A percentile compares a stretch with the other conserved stretches of the same genome.
phyloP scores from a whole-genome alignment of 2,329 filamentous ascomycete species.

The Fusarium oligoseptatum region DNA sequence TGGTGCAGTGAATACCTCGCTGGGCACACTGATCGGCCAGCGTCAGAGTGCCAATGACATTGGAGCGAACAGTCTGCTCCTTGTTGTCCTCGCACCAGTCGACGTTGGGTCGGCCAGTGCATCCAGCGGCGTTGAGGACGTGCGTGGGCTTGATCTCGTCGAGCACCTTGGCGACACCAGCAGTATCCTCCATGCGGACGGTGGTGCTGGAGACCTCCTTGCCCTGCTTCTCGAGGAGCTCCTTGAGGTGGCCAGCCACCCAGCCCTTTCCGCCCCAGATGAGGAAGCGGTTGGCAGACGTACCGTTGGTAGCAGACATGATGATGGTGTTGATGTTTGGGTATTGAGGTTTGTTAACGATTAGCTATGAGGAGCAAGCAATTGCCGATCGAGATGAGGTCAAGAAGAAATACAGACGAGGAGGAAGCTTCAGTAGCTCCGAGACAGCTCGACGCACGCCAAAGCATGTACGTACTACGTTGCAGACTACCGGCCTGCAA shows the following conservation, averaged over 20 bases:
- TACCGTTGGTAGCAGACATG: background rate
- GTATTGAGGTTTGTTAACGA: background rate
- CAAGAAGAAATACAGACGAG: background rate
- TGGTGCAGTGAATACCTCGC: constrained; percentile 71
- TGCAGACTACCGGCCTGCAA: background rate
- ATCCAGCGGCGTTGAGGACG: constrained; percentile 75
- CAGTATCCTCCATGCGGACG: constrained; percentile 74
- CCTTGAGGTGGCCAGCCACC: constrained; percentile 73
- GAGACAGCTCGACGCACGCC: background rate
- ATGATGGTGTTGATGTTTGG: background rate
- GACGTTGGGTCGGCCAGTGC: constrained; percentile 62
- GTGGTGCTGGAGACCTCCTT: constrained; percentile 73
- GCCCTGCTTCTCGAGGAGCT: constrained; percentile 68
- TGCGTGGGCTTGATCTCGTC: constrained; percentile 73
- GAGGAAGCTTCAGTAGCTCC: background rate
- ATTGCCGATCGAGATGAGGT: background rate
- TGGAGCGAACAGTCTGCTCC: constrained; percentile 75
- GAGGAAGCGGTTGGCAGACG: constrained; percentile 50
- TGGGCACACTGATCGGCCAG: constrained; percentile 72
- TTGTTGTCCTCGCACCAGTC: constrained; percentile 81
- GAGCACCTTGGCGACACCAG: constrained; percentile 68
- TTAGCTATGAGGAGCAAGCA: background rate
- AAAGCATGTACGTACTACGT: constrained; percentile 1
- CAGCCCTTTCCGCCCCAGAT: constrained; percentile 76
- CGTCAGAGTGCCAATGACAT: constrained; percentile 75